Base-by-base conservation (phyloP, 495 filamentous ascomycete genomes). In the Talaromyces nanjingensis region DNA sequence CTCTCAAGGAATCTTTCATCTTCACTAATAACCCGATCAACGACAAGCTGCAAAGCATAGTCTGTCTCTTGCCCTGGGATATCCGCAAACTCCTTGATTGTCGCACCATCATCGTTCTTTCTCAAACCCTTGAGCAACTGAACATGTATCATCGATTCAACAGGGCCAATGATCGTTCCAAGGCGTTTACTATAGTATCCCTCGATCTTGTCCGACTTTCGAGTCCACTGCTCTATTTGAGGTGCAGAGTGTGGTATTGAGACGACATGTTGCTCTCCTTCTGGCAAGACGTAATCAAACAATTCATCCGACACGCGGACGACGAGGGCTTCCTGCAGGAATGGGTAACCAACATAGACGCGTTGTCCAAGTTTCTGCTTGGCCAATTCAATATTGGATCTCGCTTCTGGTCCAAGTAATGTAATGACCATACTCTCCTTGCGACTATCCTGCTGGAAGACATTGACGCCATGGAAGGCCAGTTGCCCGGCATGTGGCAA, bases 391-490 rank as follows among this genome's bases (percentile, higher is more conserved):
- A 87, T 80, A 66, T 82, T 90, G 47, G 88, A 87, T 22, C 87
- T 84, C 64, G 77, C 77, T 60, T 91, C 91, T 7, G 89, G 83
- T 62, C 93, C 88, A 42, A 87, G 74, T 31, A 98, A 76, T 12
- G 89, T 96, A 64, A 98, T 81, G 14, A 97, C 84, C 90, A 97
- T 96, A 70, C 92, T 98, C 79, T 97, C 91, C 68, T 98, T 97
- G 60, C 93, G 87, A 70, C 91, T 96, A 53, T 97, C 93, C 65
- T 96, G 92, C 72, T 96, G 91, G 77, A 99, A 99, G n/a, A 99
- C 90, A 66, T 85, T 91, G 54, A 99, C 91, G 11, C 91, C 91
- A 72, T 97, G 93, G 76, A 94, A 97, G 8, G 84, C 92, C 58
- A 97, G 81, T 37, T 78, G 81, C 6, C 91, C 96, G 53, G 82